Base-by-base conservation (phyloP, 1,284 basidiomycete genomes). In the Crucibulum parvulum region DNA sequence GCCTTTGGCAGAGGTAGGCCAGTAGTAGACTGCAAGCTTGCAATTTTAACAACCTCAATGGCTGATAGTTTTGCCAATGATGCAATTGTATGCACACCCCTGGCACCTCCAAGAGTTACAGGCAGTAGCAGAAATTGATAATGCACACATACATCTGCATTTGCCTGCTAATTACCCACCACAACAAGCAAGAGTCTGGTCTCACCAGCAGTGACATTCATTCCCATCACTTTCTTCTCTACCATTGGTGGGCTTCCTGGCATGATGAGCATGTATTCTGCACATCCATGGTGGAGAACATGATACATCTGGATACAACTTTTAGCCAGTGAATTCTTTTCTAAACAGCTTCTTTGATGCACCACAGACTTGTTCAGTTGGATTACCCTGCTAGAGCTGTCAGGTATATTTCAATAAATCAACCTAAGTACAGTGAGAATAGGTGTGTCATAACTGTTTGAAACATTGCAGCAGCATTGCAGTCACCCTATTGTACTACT, bases 1-100 rank as follows among this genome's bases (percentile, higher is more conserved):
- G 87, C 84, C 75, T 91, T 92, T 31, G 87, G 84, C 51, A 94
- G 67, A 2, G 87, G 89, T 53, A 93, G 76, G 3, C 86, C 87
- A 38, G 87, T 85, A 36, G 83, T 78, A 3, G 81, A 81, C 3
- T 84, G 72, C 35, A 83, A 84, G 50, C 77, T 83, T 6, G 86
- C 86, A 10, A 93, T 75, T 62, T 79, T 81, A 61, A 94, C 78
- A 53, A 95, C 88, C 70, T 93, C 89, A 11, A 82, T 77, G 18
- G 91, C 92, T 15, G 90, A 86, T 45, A 94, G 75, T 51, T 81
- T 83, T 1, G 90, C 86, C 37, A 93, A 79, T 5, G 85, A 81
- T 13, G 85, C 81, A 50, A 89, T 78, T 4, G 87, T 87, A 65
- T 89, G 78, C 2, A 76, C 45, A 37, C 35, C 37, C 51, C 46